A percentile compares a stretch with the other conserved stretches of the same genome.
phyloP scores from a whole-genome alignment of 805 yeast genomes.

The Saccharomycopsis schoenii region DNA sequence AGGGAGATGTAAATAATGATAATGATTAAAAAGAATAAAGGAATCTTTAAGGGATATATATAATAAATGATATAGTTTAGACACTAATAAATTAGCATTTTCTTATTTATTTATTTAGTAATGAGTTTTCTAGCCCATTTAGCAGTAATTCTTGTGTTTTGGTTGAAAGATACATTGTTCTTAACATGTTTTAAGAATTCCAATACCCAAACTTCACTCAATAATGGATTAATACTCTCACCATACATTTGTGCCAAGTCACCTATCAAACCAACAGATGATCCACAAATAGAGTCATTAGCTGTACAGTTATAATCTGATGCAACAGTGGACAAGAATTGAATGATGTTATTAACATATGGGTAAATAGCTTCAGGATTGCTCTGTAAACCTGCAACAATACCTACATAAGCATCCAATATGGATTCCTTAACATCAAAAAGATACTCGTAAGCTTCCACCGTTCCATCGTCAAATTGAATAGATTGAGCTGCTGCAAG shows the following conservation, averaged over 20 bases:
- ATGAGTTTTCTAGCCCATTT: conserved; percentile 90
- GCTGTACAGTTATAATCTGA: conserved; percentile 49
- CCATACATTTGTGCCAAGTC: conserved; percentile 88
- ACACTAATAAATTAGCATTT: background rate
- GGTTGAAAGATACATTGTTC: conserved; percentile 47
- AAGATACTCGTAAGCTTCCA: conserved; percentile 72
- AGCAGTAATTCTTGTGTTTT: conserved; percentile 79
- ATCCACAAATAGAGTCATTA: conserved; percentile 64
- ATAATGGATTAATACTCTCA: conserved; percentile 48
- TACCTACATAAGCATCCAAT: conserved; percentile 93
- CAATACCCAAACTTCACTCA: conserved; percentile 68
- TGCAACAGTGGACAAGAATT: conserved; percentile 51
- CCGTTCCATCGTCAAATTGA: conserved; percentile 54
- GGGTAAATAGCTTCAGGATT: conserved; percentile 55
- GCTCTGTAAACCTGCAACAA: conserved; percentile 79
- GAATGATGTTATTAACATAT: conserved; percentile 60
- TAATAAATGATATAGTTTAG: background rate
- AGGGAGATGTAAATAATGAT: background rate
- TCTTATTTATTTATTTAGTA: background rate
- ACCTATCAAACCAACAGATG: conserved; percentile 86
- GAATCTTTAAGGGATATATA: background rate
- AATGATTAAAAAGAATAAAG: background rate
- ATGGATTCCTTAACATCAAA: conserved; percentile 71
- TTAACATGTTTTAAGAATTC: conserved; percentile 69
- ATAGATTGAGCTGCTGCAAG: conserved; percentile 56